A percentile compares a stretch with the other conserved stretches of the same genome.
These are phyloP conservation scores for Candida berthetii DNA, from an alignment of 805 yeast genomes.

Conservation along the genomic window DNA sequence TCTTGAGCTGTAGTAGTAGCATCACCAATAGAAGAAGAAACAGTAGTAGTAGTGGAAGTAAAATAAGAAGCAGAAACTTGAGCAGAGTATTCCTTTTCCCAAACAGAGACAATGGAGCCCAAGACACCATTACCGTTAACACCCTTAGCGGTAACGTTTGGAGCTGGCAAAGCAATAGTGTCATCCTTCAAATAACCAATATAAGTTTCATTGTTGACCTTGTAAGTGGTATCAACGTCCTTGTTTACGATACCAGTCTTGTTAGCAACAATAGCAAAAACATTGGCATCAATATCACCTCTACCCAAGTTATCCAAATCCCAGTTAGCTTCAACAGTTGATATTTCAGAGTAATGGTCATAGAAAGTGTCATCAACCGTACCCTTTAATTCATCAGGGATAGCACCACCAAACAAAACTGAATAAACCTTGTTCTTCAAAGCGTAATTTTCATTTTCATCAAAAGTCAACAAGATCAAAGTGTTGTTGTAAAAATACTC, in stretches of 20 bases:
- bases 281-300: conserved; percentile 43
- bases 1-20: conserved; percentile 10
- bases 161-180: conserved; percentile 25
- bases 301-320: conserved; percentile 43
- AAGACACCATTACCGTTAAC: conserved; percentile 27
- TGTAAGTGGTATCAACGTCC: conserved; percentile 26
- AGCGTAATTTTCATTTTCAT: conserved; percentile 38
- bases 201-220: conserved; percentile 26
- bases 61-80: conserved; percentile 21
- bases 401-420: conserved; percentile 40
- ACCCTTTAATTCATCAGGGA: conserved; percentile 34
- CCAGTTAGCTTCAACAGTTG: conserved; percentile 48
- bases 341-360: conserved; percentile 44
- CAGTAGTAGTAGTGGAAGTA: conserved; percentile 27
- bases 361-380: conserved; percentile 41
- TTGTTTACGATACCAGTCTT: conserved; percentile 23
- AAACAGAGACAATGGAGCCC: conserved; percentile 23
- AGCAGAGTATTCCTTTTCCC: conserved; percentile 23
- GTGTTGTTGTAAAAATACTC: conserved; percentile 40
- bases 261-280: conserved; percentile 35
- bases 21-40: conserved; percentile 8
- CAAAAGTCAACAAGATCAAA: conserved; percentile 41
- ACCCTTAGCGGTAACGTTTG: conserved; percentile 28
- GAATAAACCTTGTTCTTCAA: conserved; percentile 39
- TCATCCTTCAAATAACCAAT: conserved; percentile 25